Evolutionary conservation across 352 stramenopile species (phyloP).

Genomic region (Globisporangium cederbergense): DNA sequence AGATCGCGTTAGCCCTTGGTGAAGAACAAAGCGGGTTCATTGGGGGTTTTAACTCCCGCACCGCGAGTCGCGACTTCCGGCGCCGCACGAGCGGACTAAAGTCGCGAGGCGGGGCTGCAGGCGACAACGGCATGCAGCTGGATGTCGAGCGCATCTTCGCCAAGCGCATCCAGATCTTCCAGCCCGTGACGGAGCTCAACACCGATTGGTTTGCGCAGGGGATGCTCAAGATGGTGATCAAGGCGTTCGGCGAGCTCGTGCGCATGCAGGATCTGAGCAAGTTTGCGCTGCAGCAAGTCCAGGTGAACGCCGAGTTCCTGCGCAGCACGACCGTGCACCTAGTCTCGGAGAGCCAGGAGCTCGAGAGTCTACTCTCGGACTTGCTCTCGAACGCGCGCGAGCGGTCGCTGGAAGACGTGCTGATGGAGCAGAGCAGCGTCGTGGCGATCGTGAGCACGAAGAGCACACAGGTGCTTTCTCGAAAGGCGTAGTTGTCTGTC

Average conservation of each 20-base stretch:
- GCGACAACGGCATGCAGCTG: conserved; percentile 57
- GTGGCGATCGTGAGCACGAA: conserved; percentile 83
- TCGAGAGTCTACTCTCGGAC: conserved; percentile 74
- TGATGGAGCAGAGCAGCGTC: conserved; percentile 85
- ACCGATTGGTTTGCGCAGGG: conserved; percentile 59
- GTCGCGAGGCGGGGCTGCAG: conserved; percentile 38
- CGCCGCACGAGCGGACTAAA: conserved; percentile 48
- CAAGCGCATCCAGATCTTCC: conserved; percentile 67
- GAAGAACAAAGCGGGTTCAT: conserved; percentile 59
- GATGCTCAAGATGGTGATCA: conserved; percentile 81
- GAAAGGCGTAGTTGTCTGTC: conserved; percentile 21
- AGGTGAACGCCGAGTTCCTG: conserved; percentile 78
- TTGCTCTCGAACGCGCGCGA: conserved; percentile 75
- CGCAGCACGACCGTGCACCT: conserved; percentile 48
- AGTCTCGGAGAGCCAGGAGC: conserved; percentile 54
- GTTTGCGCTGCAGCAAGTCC: conserved; percentile 75
- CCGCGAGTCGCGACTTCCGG: conserved; percentile 57
- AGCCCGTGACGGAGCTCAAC: conserved; percentile 38
- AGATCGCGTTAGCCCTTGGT: conserved; percentile 56
- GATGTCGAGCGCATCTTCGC: conserved; percentile 85
- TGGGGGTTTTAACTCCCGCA: conserved; percentile 34
- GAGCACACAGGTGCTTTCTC: conserved; percentile 63
- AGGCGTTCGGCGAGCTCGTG: conserved; percentile 70
- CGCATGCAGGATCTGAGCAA: conserved; percentile 56
- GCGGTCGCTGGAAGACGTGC: conserved; percentile 46